Base-by-base conservation (phyloP, 305 asterid genomes). In the Rubia balearica region DNA sequence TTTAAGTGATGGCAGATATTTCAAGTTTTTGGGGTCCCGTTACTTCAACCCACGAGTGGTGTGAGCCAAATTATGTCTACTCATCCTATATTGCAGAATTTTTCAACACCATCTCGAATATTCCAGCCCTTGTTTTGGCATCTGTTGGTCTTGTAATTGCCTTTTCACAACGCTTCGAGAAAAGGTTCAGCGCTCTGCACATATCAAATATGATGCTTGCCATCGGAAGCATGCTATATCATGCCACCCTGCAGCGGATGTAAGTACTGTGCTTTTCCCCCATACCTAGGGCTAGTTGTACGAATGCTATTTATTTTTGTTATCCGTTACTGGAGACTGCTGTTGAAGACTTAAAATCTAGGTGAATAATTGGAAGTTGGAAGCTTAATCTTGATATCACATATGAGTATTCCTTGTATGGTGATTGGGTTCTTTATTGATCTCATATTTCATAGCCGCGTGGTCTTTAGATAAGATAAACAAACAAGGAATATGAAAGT, bases 1-100 rank as follows among this genome's bases (percentile, higher is more conserved):
- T 83, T 72, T 41, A 22, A 56, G 74, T 6, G 74, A 88, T 89
- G 96, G 89, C 87, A 45, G 88, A 74, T 70, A 60, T 81, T 46
- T 83, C 96, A 78, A 86, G 89, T 78, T 91, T 89, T 68, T 91
- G 98, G 98, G 98, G 96, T 48, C 96, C 98, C 53, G 98, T 89
- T 68, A 91, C 98, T 53, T 89, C 98, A 60, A 83, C 96, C 7
- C 93, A 86, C 43, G 98, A 91, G 78, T 89, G 98, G 96, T 89
- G 98, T 79, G 98, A 91, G 84, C 85, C 82, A 74, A 91, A 91
- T 80, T 91, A 91, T 79, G 85, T 79, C 73, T 81, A 78, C 88
- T 86, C 98, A 19, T 88, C 96, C 75, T 91, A 88, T 68, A 76
- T 91, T 68, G 96, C 96, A 0, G 96, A 88, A 71, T 90, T 90